These are phyloP conservation scores for Leptographium galeiforme DNA, from an alignment of 2,329 filamentous ascomycete genomes.

Conservation along the genomic window DNA sequence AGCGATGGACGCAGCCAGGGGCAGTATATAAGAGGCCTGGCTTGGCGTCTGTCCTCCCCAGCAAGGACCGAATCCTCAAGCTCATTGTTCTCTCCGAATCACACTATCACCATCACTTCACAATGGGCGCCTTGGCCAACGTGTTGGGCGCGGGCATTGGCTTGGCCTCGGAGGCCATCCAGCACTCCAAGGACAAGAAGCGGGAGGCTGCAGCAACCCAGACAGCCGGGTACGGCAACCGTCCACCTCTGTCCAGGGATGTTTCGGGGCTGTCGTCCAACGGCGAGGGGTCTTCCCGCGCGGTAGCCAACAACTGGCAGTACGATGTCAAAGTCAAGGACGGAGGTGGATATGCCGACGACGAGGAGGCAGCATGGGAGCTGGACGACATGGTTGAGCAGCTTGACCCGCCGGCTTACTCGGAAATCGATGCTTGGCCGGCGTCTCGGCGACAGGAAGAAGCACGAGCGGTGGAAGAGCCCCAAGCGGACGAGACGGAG, in stretches of 20 bases:
- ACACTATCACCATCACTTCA: too few species aligned
- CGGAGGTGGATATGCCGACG: constrained; percentile 2
- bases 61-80: too few species aligned
- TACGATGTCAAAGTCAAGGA: constrained; percentile 3
- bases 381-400: constrained; percentile 14
- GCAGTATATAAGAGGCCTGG: too few species aligned
- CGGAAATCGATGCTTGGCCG: background rate
- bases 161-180: constrained; percentile 13
- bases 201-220: background rate
- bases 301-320: background rate
- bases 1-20: too few species aligned
- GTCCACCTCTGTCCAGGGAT: background rate
- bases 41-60: too few species aligned
- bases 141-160: constrained; percentile 9
- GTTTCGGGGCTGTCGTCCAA: background rate
- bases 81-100: too few species aligned
- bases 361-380: constrained; percentile 14
- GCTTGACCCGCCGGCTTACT: constrained; percentile 8
- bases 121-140: background rate
- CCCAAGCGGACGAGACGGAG: constrained; percentile 3
- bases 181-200: constrained; percentile 9
- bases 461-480: background rate
- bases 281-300: background rate
- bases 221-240: background rate
- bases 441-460: background rate